A percentile compares a stretch with the other conserved stretches of the same genome.
Evolutionary conservation across 768 basidiomycete genomes (phyloP).

Genomic region (Amanita pallidorosea): DNA sequence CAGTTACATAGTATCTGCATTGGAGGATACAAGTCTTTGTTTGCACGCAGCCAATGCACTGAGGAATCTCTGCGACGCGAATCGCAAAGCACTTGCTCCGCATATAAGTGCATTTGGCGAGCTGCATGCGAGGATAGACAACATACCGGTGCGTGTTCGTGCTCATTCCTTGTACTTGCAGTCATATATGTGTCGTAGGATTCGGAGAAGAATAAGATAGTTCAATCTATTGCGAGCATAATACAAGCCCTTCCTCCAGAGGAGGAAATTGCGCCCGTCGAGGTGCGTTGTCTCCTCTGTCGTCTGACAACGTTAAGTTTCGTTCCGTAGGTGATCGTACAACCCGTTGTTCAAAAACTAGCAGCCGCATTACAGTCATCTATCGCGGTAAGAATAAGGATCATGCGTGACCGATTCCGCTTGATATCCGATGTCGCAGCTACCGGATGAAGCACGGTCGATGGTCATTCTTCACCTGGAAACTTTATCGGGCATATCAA

Average conservation of each 20-base stretch:
- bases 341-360: slow-evolving; percentile 63
- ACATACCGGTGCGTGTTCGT: slow-evolving; percentile 51
- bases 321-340: slow-evolving; percentile 50
- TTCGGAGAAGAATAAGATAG: slow-evolving; percentile 80
- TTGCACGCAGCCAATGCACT: slow-evolving; percentile 73
- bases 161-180: slow-evolving; percentile 1
- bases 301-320: background rate
- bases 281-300: slow-evolving; percentile 28
- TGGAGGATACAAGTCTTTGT: slow-evolving; percentile 54
- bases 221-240: slow-evolving; percentile 89
- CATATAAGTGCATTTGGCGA: slow-evolving; percentile 81
- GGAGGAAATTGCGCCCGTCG: slow-evolving; percentile 70
- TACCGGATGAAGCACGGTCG: slow-evolving; percentile 61
- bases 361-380: slow-evolving; percentile 49
- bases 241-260: slow-evolving; percentile 79
- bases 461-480: slow-evolving; percentile 65
- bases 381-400: slow-evolving; percentile 29
- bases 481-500: slow-evolving; percentile 75
- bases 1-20: slow-evolving; percentile 57
- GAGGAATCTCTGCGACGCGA: slow-evolving; percentile 83
- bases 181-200: slow-evolving; percentile 31
- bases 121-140: slow-evolving; percentile 65
- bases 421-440: slow-evolving; percentile 22
- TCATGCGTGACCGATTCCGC: background rate
- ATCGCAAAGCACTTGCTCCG: slow-evolving; percentile 70